Base-by-base conservation (phyloP, 2,329 filamentous ascomycete genomes). In the Epichloe sp. region DNA sequence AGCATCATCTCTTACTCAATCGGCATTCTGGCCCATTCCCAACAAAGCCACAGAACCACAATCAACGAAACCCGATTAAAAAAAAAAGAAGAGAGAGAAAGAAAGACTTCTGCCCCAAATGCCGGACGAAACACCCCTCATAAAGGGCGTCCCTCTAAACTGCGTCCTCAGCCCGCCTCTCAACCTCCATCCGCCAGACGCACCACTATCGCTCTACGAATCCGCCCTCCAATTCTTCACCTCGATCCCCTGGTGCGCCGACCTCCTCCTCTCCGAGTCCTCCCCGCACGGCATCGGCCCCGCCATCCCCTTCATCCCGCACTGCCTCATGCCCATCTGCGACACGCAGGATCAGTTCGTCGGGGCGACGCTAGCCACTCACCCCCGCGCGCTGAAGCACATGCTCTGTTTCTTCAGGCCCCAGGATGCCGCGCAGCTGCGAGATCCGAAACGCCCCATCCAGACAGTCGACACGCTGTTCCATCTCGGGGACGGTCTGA, bases 161-260 rank as follows among this genome's bases (percentile, higher is more conserved):
- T 63, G 64, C 53, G 52, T 67, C 31, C 48, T 67, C 51, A 61
- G 61, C 47, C 66, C 66, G 3, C 3, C 54, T 8, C 60, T 68
- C 44, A 55, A 59, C 48, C 52, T 67, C 34, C 19, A 53, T 31
- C 63, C 66, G 5, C 51, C 60, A 11, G 53, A 60, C 40, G 59
- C 62, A 10, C 58, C 60, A 0, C 53, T 57, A 1, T 49, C 51
- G 40, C 58, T 66, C 17, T 65, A 62, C 53, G 42, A 57, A 31
- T 56, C 56, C 14, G 60, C 63, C 44, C 44, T 65, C 26, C 48
- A 55, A 36, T 60, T 67, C 58, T 69, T 71, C 58, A 54, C 53
- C 46, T 60, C 64, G 0, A 58, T 67, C 34, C 62, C 67, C 7
- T 70, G 68, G 68, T 68, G 64, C 44, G 59, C 62, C 36, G 48